Evolutionary conservation across 495 filamentous ascomycete species (phyloP).

Genomic region (Thozetella sp.): DNA sequence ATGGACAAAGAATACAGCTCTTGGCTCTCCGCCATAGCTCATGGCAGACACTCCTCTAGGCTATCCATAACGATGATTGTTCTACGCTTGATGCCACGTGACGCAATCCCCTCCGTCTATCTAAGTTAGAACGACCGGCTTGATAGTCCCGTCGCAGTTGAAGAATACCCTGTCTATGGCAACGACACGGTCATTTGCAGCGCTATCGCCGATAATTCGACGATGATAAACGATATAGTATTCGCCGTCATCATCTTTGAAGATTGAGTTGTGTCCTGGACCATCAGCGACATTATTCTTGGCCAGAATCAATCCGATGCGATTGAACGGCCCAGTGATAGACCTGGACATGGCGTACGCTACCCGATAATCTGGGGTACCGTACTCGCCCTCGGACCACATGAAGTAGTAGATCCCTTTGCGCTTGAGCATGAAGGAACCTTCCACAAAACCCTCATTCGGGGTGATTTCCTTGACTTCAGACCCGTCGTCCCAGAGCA

Average conservation of each 20-base stretch:
- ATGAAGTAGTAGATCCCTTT: background rate
- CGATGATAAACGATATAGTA: conserved; percentile 3
- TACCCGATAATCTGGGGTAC: background rate
- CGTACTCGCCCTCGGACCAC: conserved; percentile 3
- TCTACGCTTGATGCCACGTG: too few species aligned
- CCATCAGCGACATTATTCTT: conserved; percentile 2
- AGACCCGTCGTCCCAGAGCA: background rate
- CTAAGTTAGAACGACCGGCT: background rate
- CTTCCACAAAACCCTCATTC: conserved; percentile 1
- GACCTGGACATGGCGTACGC: background rate
- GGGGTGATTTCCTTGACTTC: conserved; percentile 1
- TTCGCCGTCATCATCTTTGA: background rate
- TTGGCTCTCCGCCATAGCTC: too few species aligned
- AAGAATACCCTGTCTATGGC: background rate
- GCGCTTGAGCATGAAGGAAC: conserved; percentile 3
- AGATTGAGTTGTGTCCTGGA: background rate
- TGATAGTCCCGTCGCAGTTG: background rate
- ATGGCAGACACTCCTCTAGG: too few species aligned
- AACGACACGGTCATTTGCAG: background rate
- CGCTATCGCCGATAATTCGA: background rate
- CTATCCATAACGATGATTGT: too few species aligned
- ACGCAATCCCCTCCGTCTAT: too few species aligned
- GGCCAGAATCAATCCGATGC: conserved; percentile 1
- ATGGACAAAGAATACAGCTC: too few species aligned
- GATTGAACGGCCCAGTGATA: background rate